A percentile compares a stretch with the other conserved stretches of the same genome.
Evolutionary conservation across 2,329 filamentous ascomycete species (phyloP).

Genomic region (Ophioceras dolichostomum): DNA sequence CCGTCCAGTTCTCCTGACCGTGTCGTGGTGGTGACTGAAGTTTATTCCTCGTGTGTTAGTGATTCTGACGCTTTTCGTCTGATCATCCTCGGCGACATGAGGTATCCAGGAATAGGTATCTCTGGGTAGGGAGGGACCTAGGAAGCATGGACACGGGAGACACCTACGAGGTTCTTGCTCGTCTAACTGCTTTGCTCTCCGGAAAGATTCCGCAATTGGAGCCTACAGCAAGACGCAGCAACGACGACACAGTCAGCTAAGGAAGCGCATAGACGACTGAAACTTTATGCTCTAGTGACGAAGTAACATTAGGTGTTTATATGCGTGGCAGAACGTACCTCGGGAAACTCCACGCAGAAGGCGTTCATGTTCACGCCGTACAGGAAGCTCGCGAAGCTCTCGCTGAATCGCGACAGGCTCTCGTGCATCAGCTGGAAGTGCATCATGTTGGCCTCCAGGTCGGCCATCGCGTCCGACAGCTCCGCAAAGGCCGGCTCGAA

Average conservation of each 20-base stretch:
- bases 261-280: neutral
- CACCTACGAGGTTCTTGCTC: constrained; percentile 20
- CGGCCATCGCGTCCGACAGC: constrained; percentile 84
- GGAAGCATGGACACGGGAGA: no score
- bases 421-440: constrained; percentile 96
- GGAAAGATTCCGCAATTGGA: constrained; percentile 74
- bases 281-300: no score
- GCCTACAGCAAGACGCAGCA: constrained; percentile 36
- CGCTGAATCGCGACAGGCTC: constrained; percentile 81
- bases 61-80: no score
- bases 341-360: constrained; percentile 94
- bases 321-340: constrained; percentile 50
- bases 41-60: no score
- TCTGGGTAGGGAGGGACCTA: no score
- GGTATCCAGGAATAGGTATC: no score
- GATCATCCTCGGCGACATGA: no score
- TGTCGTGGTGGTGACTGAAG: no score
- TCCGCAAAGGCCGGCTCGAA: constrained; percentile 90
- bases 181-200: constrained; percentile 47
- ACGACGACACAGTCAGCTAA: constrained; percentile 1
- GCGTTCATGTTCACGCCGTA: constrained; percentile 99
- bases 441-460: constrained; percentile 95
- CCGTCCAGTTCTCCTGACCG: constrained; percentile 29
- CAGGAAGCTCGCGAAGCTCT: constrained; percentile 90
- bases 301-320: neutral